A percentile compares a stretch with the other conserved stretches of the same genome.
These are phyloP conservation scores for Cinnamomum chago DNA, from an alignment of 164 flowering plant species.

Conservation along the genomic window DNA sequence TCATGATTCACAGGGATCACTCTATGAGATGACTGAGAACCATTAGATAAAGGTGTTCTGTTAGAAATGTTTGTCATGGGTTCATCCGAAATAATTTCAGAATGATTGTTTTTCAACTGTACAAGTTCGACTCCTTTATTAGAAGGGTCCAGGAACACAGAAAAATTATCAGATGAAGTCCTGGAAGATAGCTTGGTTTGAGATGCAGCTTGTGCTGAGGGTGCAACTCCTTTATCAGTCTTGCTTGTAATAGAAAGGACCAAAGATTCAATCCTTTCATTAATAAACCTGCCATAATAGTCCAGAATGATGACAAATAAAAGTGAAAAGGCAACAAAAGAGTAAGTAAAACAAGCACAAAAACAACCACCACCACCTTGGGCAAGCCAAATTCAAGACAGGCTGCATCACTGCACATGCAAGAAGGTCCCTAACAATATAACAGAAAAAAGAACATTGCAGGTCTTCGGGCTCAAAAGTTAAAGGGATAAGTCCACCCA, in stretches of 20 bases:
- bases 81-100: constrained; percentile 23
- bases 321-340: constrained; percentile 5
- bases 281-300: constrained; percentile 68
- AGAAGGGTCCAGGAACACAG: constrained; percentile 55
- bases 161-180: constrained; percentile 57
- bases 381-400: constrained; percentile 79
- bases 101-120: constrained; percentile 54
- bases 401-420: constrained; percentile 94
- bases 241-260: constrained; percentile 43
- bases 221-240: constrained; percentile 40
- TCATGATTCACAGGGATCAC: neutral
- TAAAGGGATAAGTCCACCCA: constrained; percentile 71
- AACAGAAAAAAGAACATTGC: constrained; percentile 77
- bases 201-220: constrained; percentile 30
- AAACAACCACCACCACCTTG: constrained; percentile 37
- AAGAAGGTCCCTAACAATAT: constrained; percentile 81
- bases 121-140: constrained; percentile 86
- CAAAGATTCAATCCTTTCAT: constrained; percentile 75
- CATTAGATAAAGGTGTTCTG: constrained; percentile 43
- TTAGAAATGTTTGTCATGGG: constrained; percentile 21
- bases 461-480: constrained; percentile 80
- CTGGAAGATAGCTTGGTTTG: constrained; percentile 39
- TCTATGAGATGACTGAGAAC: constrained; percentile 42
- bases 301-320: neutral
- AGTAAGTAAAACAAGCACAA: neutral